These are phyloP conservation scores for Didymella sp. DNA, from an alignment of 2,329 filamentous ascomycete species.

Conservation along the genomic window DNA sequence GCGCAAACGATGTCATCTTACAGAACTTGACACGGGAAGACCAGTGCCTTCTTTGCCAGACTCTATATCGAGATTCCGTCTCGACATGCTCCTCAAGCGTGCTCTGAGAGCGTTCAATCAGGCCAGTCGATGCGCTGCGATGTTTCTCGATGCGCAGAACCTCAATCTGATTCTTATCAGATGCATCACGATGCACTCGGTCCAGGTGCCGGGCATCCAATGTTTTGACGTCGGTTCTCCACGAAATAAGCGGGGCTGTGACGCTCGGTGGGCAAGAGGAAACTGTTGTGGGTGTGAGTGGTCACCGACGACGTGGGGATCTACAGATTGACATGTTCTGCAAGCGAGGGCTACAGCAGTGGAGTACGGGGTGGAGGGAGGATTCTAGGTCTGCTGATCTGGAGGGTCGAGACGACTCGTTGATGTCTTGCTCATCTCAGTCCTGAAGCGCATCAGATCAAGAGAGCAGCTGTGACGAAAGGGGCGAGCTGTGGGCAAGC, in stretches of 20 bases:
- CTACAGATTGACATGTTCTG: conserved; percentile 24
- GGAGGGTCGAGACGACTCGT: conserved; percentile 3
- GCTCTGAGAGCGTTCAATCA: background rate
- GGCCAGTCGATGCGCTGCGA: background rate
- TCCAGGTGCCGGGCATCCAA: conserved; percentile 7
- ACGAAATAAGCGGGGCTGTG: conserved; percentile 17
- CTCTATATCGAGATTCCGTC: background rate
- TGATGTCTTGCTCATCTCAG: background rate
- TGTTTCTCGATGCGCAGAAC: background rate
- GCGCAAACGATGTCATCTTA: background rate
- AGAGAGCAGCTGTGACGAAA: background rate
- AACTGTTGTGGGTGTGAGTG: conserved; percentile 4
- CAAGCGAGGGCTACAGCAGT: conserved; percentile 4
- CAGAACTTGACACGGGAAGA: background rate
- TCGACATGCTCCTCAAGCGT: background rate
- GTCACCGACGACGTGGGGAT: conserved; percentile 17
- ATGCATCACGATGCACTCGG: conserved; percentile 15
- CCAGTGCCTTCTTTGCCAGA: background rate
- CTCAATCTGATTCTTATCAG: background rate
- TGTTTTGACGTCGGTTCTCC: conserved; percentile 21
- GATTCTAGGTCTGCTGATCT: conserved; percentile 12
- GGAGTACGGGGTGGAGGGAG: conserved; percentile 8
- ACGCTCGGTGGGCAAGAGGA: conserved; percentile 9
- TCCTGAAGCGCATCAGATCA: background rate
- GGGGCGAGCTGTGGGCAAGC: background rate